These are phyloP conservation scores for Solanum gracilifrons DNA, from an alignment of 257 asterid species.

Conservation along the genomic window DNA sequence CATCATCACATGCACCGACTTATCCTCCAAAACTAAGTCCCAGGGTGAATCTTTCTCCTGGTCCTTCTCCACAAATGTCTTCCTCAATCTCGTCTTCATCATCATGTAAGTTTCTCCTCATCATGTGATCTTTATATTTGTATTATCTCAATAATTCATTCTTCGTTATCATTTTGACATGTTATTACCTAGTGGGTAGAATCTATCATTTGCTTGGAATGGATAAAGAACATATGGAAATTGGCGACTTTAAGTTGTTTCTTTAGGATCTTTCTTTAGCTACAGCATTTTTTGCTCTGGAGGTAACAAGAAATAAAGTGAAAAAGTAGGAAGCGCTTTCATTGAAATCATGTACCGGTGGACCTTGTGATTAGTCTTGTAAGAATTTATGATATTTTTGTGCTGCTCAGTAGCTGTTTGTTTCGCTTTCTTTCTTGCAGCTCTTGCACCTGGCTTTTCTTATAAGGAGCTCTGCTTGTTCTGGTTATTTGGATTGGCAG, in stretches of 20 bases:
- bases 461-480: slow-evolving; percentile 17
- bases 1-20: slow-evolving; percentile 23
- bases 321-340: not conserved
- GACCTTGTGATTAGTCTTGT: not conserved
- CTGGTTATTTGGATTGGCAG: slow-evolving; percentile 17
- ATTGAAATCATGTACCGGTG: not conserved
- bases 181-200: not conserved
- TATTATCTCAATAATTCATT: not conserved
- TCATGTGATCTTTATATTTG: not conserved
- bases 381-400: not conserved
- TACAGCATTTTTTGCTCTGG: not conserved
- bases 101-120: slow-evolving; percentile 40
- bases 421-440: slow-evolving; percentile 16
- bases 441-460: slow-evolving; percentile 9
- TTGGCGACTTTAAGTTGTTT: not conserved
- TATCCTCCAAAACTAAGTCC: slow-evolving; percentile 20
- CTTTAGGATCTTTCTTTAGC: not conserved
- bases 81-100: slow-evolving; percentile 20
- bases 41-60: slow-evolving; percentile 12
- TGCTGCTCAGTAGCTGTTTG: not conserved
- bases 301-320: not conserved
- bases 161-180: not conserved
- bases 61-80: slow-evolving; percentile 26
- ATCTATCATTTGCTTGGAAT: not conserved
- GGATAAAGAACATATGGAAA: not conserved